phyloP scores from a whole-genome alignment of 192 early-diverging fungal genomes.

The Backusella morwellensis region DNA sequence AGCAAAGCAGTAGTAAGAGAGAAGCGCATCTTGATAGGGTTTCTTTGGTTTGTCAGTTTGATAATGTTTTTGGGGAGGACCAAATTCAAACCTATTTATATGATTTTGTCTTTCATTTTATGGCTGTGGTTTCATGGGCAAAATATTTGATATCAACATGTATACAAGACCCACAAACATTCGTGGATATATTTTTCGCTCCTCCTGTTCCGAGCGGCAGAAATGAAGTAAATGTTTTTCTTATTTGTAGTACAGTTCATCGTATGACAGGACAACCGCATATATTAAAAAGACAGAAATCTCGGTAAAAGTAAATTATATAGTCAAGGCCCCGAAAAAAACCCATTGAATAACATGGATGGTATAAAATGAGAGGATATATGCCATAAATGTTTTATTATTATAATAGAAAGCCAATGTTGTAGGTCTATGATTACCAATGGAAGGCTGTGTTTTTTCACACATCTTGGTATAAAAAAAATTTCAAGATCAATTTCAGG shows the following conservation, averaged over 20 bases:
- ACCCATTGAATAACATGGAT: too few species aligned
- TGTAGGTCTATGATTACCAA: too few species aligned
- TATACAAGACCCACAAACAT: not conserved
- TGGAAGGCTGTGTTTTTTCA: too few species aligned
- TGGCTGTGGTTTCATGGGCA: not conserved
- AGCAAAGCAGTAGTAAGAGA: constrained; percentile 10
- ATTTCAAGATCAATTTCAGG: too few species aligned
- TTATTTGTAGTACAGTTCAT: not conserved
- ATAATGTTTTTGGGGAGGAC: not conserved
- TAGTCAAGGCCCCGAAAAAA: too few species aligned
- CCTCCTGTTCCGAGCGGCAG: not conserved
- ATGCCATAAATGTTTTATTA: too few species aligned
- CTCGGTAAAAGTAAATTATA: not conserved
- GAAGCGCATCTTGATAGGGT: not conserved
- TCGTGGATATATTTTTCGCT: not conserved
- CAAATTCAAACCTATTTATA: not conserved
- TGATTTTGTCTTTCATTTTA: not conserved
- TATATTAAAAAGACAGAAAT: not conserved
- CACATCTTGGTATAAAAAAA: too few species aligned
- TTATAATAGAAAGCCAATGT: too few species aligned
- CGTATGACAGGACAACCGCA: not conserved
- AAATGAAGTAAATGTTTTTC: not conserved
- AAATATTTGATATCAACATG: not conserved
- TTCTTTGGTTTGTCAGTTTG: not conserved
- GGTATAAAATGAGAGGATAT: too few species aligned